Percentiles rank a stretch among this genome's conserved stretches.
Evolutionary conservation across 1,284 basidiomycete genomes (phyloP).

Genomic region (Sanghuangporus sanghuang): DNA sequence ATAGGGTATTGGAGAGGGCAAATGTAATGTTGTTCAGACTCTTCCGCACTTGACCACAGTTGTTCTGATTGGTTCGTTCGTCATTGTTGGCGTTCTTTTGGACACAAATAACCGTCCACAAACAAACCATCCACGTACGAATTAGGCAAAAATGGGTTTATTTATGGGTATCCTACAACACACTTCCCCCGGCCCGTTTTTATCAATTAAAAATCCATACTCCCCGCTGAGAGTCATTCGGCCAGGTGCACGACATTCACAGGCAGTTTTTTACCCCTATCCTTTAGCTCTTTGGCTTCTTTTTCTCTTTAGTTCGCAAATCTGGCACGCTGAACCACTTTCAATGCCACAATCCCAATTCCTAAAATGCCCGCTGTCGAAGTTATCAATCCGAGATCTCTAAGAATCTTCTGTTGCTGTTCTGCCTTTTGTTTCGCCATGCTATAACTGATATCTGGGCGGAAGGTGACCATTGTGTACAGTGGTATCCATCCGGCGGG

Average conservation of each 20-base stretch:
- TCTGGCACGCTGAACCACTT: constrained; percentile 29
- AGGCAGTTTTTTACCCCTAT: not conserved
- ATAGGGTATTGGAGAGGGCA: constrained; percentile 10
- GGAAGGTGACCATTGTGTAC: constrained; percentile 97
- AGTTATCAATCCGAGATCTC: constrained; percentile 39
- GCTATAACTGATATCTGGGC: constrained; percentile 88
- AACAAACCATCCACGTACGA: constrained; percentile 2
- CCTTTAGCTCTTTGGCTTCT: not conserved
- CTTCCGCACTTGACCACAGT: constrained; percentile 6
- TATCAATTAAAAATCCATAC: constrained; percentile 1
- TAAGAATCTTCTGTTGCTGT: constrained; percentile 52
- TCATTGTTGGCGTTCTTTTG: not conserved
- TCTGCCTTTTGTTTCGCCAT: constrained; percentile 58
- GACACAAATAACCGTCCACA: constrained; percentile 9
- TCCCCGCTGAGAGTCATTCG: not conserved
- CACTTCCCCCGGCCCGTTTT: constrained; percentile 2
- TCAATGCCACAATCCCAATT: constrained; percentile 36
- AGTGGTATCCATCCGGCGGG: constrained; percentile 84
- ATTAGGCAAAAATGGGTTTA: constrained; percentile 5
- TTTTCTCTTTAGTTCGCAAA: constrained; percentile 1
- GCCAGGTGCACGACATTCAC: not conserved
- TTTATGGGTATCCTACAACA: not conserved
- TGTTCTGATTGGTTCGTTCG: constrained; percentile 5
- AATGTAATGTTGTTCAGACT: constrained; percentile 12
- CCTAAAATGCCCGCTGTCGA: constrained; percentile 39